These are phyloP conservation scores for Taphrina betulina DNA, from an alignment of 1,139 yeast species.

Conservation along the genomic window DNA sequence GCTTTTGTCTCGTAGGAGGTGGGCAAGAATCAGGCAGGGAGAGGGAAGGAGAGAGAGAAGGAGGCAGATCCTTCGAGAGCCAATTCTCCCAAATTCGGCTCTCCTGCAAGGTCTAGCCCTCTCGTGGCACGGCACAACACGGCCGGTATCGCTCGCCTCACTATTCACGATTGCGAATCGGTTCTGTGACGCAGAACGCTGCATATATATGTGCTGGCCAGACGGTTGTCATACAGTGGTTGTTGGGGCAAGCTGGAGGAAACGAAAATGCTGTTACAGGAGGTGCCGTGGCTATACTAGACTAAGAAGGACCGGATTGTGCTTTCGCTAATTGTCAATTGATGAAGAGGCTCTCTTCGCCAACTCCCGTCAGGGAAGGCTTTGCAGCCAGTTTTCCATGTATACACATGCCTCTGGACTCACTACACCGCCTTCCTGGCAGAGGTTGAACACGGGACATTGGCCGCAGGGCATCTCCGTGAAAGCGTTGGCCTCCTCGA, in stretches of 20 bases:
- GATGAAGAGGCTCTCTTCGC: not conserved
- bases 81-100: not conserved
- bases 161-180: not conserved
- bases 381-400: constrained; percentile 46
- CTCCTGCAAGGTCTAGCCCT: too few species aligned
- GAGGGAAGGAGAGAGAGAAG: not conserved
- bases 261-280: not conserved
- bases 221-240: not conserved
- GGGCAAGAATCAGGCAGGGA: too few species aligned
- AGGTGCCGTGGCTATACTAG: not conserved
- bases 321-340: not conserved
- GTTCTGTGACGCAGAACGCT: not conserved
- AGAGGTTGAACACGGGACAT: constrained; percentile 43
- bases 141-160: not conserved
- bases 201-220: not conserved
- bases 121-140: not conserved
- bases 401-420: constrained; percentile 45
- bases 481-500: constrained; percentile 43
- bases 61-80: not conserved
- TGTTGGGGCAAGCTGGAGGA: not conserved
- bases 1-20: too few species aligned
- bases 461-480: constrained; percentile 46
- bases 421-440: constrained; percentile 44
- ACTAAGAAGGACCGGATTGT: not conserved
- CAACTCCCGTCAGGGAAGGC: not conserved